phyloP scores from a whole-genome alignment of 441 rosid species.

The Geranium incanum region DNA sequence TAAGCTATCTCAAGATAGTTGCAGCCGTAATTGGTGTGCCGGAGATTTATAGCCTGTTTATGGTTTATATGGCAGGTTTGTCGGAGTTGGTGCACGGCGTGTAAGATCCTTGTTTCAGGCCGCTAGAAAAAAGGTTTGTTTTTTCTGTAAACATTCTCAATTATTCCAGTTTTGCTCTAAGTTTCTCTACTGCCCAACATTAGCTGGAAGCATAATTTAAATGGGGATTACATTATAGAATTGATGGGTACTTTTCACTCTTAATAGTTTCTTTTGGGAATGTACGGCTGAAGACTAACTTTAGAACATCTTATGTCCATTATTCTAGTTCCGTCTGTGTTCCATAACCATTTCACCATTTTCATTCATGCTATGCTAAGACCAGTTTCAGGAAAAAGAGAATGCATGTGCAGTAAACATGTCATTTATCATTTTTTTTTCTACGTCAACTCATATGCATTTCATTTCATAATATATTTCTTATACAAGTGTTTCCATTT shows the following conservation, averaged over 20 bases:
- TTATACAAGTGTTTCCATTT: conserved; percentile 1
- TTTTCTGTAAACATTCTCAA: background rate
- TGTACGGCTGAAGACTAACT: background rate
- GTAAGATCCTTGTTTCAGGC: conserved; percentile 3
- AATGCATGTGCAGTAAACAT: background rate
- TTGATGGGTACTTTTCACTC: background rate
- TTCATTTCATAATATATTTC: background rate
- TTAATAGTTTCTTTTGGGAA: background rate
- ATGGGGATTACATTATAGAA: background rate
- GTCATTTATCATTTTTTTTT: background rate
- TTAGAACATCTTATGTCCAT: background rate
- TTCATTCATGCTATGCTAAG: background rate
- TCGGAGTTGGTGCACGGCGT: background rate
- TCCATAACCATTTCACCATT: background rate
- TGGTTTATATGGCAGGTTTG: background rate
- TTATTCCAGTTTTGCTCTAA: background rate
- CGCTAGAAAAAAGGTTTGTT: conserved; percentile 2
- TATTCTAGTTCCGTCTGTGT: background rate
- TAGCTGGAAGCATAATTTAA: conserved; percentile 1
- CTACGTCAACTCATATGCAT: background rate
- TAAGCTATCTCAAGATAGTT: too few relatives aligned
- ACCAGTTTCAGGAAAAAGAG: background rate
- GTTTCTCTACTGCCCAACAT: background rate
- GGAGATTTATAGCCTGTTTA: background rate
- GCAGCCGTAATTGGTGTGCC: background rate